Percentiles rank a stretch among this genome's conserved stretches.
Conservation (phyloP, 2,329 filamentous ascomycete genomes). For the Colletotrichum sp. region DNA sequence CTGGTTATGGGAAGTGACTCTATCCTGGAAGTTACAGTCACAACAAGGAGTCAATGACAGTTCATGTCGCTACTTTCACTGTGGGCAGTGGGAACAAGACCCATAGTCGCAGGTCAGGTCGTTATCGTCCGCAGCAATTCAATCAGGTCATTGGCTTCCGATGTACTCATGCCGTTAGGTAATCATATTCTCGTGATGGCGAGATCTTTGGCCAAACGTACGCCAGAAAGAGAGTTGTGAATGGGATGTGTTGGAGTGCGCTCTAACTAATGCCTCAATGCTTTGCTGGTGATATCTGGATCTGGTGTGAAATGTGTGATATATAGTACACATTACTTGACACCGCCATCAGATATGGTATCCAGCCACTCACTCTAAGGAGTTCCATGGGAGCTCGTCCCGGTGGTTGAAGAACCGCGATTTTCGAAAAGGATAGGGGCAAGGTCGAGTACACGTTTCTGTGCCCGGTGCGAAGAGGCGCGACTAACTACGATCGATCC, state of each 20-base stretch:
- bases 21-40: neutral
- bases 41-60: fast-evolving
- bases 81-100: fast-evolving
- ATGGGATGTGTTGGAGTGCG: neutral
- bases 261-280: neutral
- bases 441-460: too few species aligned
- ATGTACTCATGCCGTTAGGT: fast-evolving
- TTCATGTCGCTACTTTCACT: neutral
- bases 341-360: too few species aligned
- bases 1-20: neutral
- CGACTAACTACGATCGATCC: too few species aligned
- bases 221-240: neutral
- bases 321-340: too few species aligned
- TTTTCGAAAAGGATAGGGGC: too few species aligned
- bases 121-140: neutral
- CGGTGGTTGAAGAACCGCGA: too few species aligned
- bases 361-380: too few species aligned
- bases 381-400: too few species aligned
- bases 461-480: too few species aligned
- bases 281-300: neutral
- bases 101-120: neutral
- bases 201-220: neutral
- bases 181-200: fast-evolving
- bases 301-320: too few species aligned
- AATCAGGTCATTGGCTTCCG: fast-evolving